phyloP scores from a whole-genome alignment of 495 filamentous ascomycete genomes.

The Aspergillus campestris region DNA sequence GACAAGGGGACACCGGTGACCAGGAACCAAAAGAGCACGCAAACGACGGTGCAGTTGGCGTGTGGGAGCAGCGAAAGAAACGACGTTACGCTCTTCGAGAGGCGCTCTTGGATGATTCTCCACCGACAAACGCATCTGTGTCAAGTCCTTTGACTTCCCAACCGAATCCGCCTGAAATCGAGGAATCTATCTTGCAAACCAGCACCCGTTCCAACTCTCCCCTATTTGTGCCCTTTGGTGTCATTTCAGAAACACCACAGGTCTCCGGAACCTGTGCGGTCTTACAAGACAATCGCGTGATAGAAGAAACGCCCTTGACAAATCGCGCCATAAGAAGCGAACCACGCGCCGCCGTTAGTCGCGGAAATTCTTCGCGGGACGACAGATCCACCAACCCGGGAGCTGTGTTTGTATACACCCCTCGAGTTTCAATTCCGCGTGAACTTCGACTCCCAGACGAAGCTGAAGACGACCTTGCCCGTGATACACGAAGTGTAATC shows the following conservation, averaged over 20 bases:
- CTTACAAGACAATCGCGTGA: neutral
- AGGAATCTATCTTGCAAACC: neutral
- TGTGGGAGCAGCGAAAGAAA: constrained; percentile 24
- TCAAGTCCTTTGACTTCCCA: neutral
- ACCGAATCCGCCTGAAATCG: neutral
- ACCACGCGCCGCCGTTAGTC: neutral
- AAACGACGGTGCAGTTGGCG: constrained; percentile 21
- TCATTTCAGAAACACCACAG: constrained; percentile 3
- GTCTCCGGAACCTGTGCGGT: neutral
- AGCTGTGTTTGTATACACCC: constrained; percentile 3
- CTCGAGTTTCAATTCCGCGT: constrained; percentile 7
- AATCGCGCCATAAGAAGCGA: neutral
- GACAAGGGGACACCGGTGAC: neutral
- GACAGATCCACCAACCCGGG: neutral
- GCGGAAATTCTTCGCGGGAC: neutral
- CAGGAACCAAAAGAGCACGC: constrained; percentile 38
- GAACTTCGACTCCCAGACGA: constrained; percentile 14
- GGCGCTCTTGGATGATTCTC: neutral
- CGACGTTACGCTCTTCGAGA: neutral
- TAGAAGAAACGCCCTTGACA: neutral
- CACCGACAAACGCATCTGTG: neutral
- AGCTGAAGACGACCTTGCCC: neutral
- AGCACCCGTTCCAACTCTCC: constrained; percentile 4
- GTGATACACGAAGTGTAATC: too few species aligned
- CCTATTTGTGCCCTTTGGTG: constrained; percentile 12